A percentile compares a stretch with the other conserved stretches of the same genome.
phyloP scores from a whole-genome alignment of 139 green algal species.

The Astrephomene gubernaculifera region DNA sequence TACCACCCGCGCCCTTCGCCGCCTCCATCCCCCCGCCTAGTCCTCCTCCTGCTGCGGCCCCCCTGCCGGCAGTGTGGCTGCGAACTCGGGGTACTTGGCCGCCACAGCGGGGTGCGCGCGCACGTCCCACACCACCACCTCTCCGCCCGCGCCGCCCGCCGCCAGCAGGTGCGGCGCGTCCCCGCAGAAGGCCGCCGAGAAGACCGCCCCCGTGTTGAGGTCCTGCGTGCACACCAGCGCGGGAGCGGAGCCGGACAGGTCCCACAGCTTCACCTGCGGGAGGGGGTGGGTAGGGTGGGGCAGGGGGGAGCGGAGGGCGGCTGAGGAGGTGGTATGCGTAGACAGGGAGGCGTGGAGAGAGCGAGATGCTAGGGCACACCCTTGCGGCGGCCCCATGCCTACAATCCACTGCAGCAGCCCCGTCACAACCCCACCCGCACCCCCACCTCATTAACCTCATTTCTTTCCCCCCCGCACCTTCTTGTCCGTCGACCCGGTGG shows the following conservation, averaged over 20 bases:
- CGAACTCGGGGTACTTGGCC: slow-evolving; percentile 50
- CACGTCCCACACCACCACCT: slow-evolving; percentile 89
- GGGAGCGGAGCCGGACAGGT: slow-evolving; percentile 67
- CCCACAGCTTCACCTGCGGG: slow-evolving; percentile 93
- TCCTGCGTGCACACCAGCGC: slow-evolving; percentile 78
- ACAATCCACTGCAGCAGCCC: no score
- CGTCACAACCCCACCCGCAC: no score
- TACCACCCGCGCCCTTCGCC: no score
- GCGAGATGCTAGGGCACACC: no score
- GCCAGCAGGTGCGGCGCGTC: slow-evolving; percentile 82
- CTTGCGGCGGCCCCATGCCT: no score
- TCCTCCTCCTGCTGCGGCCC: background rate
- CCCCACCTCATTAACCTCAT: no score
- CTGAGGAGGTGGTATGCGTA: background rate
- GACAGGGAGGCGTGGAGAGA: no score
- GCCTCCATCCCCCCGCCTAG: background rate
- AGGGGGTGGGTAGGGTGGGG: background rate
- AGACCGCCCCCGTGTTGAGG: slow-evolving; percentile 82
- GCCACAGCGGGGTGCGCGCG: slow-evolving; percentile 53
- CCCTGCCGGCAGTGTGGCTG: slow-evolving; percentile 2
- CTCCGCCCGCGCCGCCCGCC: slow-evolving; percentile 86
- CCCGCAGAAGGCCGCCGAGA: slow-evolving; percentile 74
- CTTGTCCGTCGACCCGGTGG: slow-evolving; percentile 94
- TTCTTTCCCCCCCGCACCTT: slow-evolving; percentile 57
- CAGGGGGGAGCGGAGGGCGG: background rate